Conservation (phyloP, 2,329 filamentous ascomycete genomes). For the Mycosphaerelloides madeirae region DNA sequence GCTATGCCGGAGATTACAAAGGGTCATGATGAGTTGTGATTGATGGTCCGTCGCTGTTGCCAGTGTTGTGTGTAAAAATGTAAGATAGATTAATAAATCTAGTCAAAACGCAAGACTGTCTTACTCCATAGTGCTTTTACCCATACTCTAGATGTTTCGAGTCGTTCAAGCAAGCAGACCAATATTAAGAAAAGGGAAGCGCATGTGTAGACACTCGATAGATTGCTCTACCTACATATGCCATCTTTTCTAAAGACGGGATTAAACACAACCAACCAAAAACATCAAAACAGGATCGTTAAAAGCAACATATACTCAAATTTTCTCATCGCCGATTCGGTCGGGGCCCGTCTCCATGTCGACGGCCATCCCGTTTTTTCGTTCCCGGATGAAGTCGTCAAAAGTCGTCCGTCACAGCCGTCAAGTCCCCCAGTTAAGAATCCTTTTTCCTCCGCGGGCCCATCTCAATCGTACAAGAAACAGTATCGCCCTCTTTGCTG, state of each 20-base stretch:
- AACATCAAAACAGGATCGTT: no score
- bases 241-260: no score
- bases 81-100: no score
- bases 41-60: not conserved
- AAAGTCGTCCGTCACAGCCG: not conserved
- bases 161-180: no score
- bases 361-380: not conserved
- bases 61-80: not conserved
- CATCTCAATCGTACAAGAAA: not conserved
- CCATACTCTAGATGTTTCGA: no score
- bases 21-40: slow-evolving; percentile 48
- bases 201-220: no score
- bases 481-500: not conserved
- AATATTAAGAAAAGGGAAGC: no score
- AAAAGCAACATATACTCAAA: no score
- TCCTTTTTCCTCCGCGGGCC: slow-evolving; percentile 7
- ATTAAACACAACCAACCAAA: no score
- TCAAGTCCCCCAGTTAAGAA: not conserved
- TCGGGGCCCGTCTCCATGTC: not conserved
- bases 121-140: no score
- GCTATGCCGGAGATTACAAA: slow-evolving; percentile 69
- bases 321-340: no score
- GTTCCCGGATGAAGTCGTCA: not conserved
- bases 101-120: not conserved
- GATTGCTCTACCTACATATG: no score